These are phyloP conservation scores for Fraxinus platypoda DNA, from an alignment of 305 asterid genomes.

Conservation along the genomic window DNA sequence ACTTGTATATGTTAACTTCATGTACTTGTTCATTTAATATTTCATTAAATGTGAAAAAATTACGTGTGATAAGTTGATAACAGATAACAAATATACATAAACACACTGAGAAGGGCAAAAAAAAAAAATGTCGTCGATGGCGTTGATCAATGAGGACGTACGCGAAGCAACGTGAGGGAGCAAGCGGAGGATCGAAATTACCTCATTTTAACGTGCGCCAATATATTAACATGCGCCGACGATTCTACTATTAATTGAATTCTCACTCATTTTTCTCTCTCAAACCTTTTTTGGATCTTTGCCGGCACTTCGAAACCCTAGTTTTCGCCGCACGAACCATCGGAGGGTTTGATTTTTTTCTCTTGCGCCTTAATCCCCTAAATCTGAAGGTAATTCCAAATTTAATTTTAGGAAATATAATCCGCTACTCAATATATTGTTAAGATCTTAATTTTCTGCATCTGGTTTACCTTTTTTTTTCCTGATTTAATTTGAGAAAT, in stretches of 20 bases:
- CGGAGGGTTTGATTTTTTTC: slow-evolving; percentile 17
- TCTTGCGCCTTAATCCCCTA: not conserved
- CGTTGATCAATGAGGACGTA: not conserved
- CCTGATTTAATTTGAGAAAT: not conserved
- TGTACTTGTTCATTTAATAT: too few relatives aligned
- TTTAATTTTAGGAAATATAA: not conserved
- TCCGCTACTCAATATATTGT: not conserved
- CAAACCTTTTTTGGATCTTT: slow-evolving; percentile 2
- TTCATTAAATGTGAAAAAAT: too few relatives aligned
- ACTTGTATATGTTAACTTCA: too few relatives aligned
- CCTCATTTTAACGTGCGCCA: slow-evolving; percentile 16
- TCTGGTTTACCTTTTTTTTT: not conserved
- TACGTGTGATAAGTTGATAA: too few relatives aligned
- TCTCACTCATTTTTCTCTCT: not conserved
- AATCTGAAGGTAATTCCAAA: slow-evolving; percentile 25
- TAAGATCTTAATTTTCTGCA: not conserved
- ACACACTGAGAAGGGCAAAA: too few relatives aligned
- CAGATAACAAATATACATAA: too few relatives aligned
- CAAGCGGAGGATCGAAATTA: not conserved
- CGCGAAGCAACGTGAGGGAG: not conserved
- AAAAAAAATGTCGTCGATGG: too few relatives aligned
- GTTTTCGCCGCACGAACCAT: slow-evolving; percentile 8
- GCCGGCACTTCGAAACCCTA: slow-evolving; percentile 38
- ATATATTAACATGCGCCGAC: slow-evolving; percentile 25
- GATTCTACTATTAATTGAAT: slow-evolving; percentile 5